Percentiles rank a stretch among this genome's conserved stretches.
These are phyloP conservation scores for Podila epigama DNA, from an alignment of 192 early-diverging fungal species.

Conservation along the genomic window DNA sequence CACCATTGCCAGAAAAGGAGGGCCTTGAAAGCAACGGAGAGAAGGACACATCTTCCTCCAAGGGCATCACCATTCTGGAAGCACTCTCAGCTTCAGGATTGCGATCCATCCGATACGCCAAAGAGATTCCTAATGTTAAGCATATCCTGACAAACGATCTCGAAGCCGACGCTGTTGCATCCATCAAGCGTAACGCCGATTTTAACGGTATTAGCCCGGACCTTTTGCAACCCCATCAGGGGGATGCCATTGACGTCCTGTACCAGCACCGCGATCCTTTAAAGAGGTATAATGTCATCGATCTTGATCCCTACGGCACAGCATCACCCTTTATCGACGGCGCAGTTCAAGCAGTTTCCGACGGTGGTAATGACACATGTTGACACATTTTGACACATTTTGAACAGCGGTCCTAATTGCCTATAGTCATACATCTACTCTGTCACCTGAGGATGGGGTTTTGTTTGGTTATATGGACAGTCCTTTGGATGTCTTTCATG, in stretches of 20 bases:
- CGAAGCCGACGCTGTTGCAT: slow-evolving; percentile 84
- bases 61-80: slow-evolving; percentile 79
- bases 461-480: too few relatives aligned
- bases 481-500: neutral
- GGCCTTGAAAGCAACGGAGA: slow-evolving; percentile 11
- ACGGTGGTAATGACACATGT: slow-evolving; percentile 87
- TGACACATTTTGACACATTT: too few relatives aligned
- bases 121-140: slow-evolving; percentile 82
- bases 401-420: too few relatives aligned
- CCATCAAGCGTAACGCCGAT: slow-evolving; percentile 85
- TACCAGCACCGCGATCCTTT: slow-evolving; percentile 65
- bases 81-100: slow-evolving; percentile 95
- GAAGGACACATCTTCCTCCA: slow-evolving; percentile 15
- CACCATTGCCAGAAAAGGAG: slow-evolving; percentile 33
- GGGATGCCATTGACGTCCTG: slow-evolving; percentile 84
- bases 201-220: slow-evolving; percentile 81
- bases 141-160: slow-evolving; percentile 94
- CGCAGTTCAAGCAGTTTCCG: slow-evolving; percentile 87
- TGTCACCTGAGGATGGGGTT: too few relatives aligned
- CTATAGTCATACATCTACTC: too few relatives aligned
- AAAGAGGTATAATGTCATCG: slow-evolving; percentile 83
- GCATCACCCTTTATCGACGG: slow-evolving; percentile 96
- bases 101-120: slow-evolving; percentile 95
- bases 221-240: slow-evolving; percentile 80
- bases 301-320: slow-evolving; percentile 97